A percentile compares a stretch with the other conserved stretches of the same genome.
These are phyloP conservation scores for Paxillus ammoniavirescens DNA, from an alignment of 768 basidiomycete genomes.

Conservation along the genomic window DNA sequence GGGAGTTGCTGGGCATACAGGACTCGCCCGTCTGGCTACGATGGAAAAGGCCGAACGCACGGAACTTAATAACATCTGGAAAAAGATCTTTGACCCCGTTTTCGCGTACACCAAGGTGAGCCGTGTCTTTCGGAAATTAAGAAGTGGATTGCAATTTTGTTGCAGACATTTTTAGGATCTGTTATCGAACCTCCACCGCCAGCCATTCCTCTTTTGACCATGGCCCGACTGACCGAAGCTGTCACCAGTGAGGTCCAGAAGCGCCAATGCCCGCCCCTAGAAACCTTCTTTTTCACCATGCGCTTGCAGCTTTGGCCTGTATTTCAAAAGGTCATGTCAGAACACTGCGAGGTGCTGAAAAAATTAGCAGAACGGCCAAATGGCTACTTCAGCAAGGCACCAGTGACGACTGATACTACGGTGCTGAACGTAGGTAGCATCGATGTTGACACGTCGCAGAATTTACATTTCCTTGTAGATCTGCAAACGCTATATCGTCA, in stretches of 20 bases:
- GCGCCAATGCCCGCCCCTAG: conserved; percentile 76
- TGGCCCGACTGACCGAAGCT: conserved; percentile 89
- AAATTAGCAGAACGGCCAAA: conserved; percentile 72
- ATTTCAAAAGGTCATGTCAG: conserved; percentile 87
- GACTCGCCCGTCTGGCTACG: conserved; percentile 27
- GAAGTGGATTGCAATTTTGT: background rate
- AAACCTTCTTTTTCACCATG: conserved; percentile 76
- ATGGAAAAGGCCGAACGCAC: conserved; percentile 60
- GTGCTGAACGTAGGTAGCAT: conserved; percentile 54
- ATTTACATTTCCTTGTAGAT: conserved; percentile 40
- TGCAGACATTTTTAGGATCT: conserved; percentile 65
- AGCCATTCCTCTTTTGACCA: conserved; percentile 75
- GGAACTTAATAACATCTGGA: conserved; percentile 73
- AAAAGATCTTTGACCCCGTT: conserved; percentile 89
- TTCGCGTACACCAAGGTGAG: conserved; percentile 79
- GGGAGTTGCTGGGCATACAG: conserved; percentile 23
- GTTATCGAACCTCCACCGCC: conserved; percentile 74
- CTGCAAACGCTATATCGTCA: conserved; percentile 68
- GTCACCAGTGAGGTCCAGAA: conserved; percentile 72
- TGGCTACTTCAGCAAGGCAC: conserved; percentile 62
- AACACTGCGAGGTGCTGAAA: conserved; percentile 79
- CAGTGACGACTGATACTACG: conserved; percentile 63
- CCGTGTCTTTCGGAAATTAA: conserved; percentile 6
- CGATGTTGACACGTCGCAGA: background rate
- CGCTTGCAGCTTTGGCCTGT: conserved; percentile 91